These are phyloP conservation scores for Schoenoplectus triqueter DNA, from an alignment of 202 grass and related monocot species.

Conservation along the genomic window DNA sequence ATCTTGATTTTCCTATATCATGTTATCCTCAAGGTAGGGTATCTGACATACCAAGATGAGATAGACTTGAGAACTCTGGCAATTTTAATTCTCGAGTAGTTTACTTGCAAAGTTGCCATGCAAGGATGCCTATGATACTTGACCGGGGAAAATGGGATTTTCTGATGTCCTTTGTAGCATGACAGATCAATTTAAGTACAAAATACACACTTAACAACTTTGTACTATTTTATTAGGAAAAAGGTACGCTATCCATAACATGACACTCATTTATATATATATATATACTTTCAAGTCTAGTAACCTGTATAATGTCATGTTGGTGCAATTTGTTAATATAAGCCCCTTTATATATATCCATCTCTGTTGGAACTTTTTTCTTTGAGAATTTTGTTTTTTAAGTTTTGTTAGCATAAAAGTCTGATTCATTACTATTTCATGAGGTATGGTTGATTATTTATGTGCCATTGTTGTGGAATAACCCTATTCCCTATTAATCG, in stretches of 20 bases:
- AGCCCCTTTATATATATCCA: neutral
- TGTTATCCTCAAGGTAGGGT: neutral
- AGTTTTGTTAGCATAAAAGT: slow-evolving; percentile 5
- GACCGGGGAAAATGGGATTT: neutral
- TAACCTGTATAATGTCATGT: neutral
- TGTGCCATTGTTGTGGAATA: slow-evolving; percentile 4
- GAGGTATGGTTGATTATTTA: neutral
- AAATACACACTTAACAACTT: slow-evolving; percentile 1
- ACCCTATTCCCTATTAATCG: neutral
- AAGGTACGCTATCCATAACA: neutral
- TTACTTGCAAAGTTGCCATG: neutral
- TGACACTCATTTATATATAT: neutral
- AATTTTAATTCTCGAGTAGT: neutral
- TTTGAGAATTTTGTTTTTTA: neutral
- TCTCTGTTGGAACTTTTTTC: neutral
- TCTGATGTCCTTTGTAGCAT: too few species aligned
- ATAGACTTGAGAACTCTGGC: neutral
- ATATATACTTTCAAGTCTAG: neutral
- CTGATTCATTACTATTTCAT: neutral
- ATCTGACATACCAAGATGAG: neutral
- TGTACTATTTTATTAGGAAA: neutral
- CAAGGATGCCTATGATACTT: neutral
- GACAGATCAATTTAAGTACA: slow-evolving; percentile 17
- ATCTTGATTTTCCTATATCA: slow-evolving; percentile 2
- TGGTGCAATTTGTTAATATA: neutral